phyloP scores from a whole-genome alignment of 116 monocot genomes.

The Cymodocea nodosa region DNA sequence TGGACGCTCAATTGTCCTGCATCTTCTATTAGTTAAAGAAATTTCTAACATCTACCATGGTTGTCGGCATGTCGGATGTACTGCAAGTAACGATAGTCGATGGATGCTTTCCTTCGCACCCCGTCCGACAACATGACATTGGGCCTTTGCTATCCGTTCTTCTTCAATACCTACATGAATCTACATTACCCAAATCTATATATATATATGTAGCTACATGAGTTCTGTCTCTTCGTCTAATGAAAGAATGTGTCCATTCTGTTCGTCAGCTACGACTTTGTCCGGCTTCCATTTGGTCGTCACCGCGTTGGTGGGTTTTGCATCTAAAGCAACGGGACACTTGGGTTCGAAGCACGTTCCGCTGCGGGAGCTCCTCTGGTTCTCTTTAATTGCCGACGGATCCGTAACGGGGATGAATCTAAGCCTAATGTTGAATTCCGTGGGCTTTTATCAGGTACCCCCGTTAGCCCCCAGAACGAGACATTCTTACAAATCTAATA shows the following conservation, averaged over 20 bases:
- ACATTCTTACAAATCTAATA: not conserved
- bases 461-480: not conserved
- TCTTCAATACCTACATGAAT: too few relatives aligned
- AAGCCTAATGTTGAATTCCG: slow-evolving; percentile 94
- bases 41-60: too few relatives aligned
- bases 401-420: slow-evolving; percentile 93
- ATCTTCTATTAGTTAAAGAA: too few relatives aligned
- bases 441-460: slow-evolving; percentile 91
- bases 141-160: too few relatives aligned
- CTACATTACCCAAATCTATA: too few relatives aligned
- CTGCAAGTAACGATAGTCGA: too few relatives aligned
- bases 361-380: slow-evolving; percentile 89
- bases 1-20: too few relatives aligned
- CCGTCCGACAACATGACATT: too few relatives aligned
- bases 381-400: slow-evolving; percentile 78
- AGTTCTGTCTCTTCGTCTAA: too few relatives aligned
- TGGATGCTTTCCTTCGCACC: too few relatives aligned
- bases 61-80: too few relatives aligned
- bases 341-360: slow-evolving; percentile 80
- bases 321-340: slow-evolving; percentile 74
- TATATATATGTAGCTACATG: too few relatives aligned
- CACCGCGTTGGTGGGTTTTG: slow-evolving; percentile 70
- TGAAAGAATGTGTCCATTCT: not conserved
- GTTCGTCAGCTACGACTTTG: slow-evolving; percentile 72
- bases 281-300: slow-evolving; percentile 87